phyloP scores from a whole-genome alignment of 2,329 filamentous ascomycete species.

The Penicillium sp. region DNA sequence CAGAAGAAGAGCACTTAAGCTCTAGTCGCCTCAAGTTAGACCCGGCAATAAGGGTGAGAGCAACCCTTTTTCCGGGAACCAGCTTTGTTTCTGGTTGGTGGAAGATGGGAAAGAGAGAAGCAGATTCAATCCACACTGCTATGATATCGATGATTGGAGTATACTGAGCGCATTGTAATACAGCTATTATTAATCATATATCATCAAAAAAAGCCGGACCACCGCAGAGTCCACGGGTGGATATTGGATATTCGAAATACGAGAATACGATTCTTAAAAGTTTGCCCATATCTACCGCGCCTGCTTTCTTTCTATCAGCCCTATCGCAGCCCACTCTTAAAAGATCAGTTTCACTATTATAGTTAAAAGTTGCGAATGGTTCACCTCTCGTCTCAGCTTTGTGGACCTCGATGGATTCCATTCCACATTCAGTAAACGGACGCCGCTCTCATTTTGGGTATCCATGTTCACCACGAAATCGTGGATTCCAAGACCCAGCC shows the following conservation, averaged over 20 bases:
- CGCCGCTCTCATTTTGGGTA: too few species aligned
- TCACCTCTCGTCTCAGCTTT: neutral
- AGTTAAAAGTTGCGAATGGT: neutral
- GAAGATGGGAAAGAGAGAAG: neutral
- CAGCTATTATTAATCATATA: neutral
- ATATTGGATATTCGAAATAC: neutral
- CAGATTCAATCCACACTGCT: neutral
- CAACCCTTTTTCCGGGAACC: neutral
- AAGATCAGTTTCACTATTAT: neutral
- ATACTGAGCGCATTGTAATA: neutral
- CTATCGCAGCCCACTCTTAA: neutral
- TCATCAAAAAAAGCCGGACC: neutral
- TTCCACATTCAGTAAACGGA: neutral
- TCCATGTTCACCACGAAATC: neutral
- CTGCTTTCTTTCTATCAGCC: neutral
- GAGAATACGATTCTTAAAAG: neutral
- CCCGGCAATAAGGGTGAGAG: neutral
- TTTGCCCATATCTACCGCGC: neutral
- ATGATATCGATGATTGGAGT: neutral
- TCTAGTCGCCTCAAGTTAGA: neutral
- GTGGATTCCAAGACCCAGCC: neutral
- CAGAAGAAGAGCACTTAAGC: slow-evolving; percentile 47
- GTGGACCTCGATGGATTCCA: neutral
- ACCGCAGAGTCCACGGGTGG: too few species aligned
- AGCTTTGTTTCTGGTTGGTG: neutral